These are phyloP conservation scores for Alternaria rosae DNA, from an alignment of 2,329 filamentous ascomycete genomes.

Conservation along the genomic window DNA sequence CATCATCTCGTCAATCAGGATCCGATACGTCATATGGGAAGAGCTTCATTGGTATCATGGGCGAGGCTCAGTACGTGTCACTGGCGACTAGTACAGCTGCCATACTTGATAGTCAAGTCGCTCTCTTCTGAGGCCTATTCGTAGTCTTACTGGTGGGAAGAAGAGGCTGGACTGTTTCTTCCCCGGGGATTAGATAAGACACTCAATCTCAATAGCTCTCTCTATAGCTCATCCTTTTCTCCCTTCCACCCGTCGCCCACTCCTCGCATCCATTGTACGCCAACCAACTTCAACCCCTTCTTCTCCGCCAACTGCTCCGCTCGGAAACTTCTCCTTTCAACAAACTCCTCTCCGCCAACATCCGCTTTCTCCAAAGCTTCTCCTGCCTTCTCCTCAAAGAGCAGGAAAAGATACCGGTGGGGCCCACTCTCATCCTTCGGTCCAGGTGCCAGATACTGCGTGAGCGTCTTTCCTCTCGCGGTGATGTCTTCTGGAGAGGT, in stretches of 20 bases:
- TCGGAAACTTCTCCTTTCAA: conserved; percentile 41
- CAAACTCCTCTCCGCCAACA: conserved; percentile 48
- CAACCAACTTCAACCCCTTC: conserved; percentile 41
- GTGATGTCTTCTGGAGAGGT: conserved; percentile 11
- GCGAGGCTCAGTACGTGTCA: too few relatives aligned
- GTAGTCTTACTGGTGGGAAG: too few relatives aligned
- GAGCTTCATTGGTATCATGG: too few relatives aligned
- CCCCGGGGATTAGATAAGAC: too few relatives aligned
- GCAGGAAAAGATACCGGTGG: conserved; percentile 46
- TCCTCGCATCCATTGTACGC: conserved; percentile 48
- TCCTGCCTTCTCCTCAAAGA: conserved; percentile 38
- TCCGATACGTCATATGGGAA: too few relatives aligned
- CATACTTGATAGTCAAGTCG: too few relatives aligned
- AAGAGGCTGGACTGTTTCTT: too few relatives aligned
- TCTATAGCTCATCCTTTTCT: conserved; percentile 22
- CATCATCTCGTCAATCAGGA: too few relatives aligned
- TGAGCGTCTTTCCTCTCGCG: conserved; percentile 33
- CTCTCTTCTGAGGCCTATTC: too few relatives aligned
- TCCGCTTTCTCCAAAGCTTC: conserved; percentile 33
- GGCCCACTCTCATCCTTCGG: conserved; percentile 46
- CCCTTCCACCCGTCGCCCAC: conserved; percentile 47
- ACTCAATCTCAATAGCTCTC: too few relatives aligned
- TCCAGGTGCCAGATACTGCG: conserved; percentile 43
- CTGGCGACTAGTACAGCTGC: too few relatives aligned
- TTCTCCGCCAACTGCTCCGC: conserved; percentile 33